Conservation (phyloP, 768 basidiomycete species). For the Ramaria sp. region DNA sequence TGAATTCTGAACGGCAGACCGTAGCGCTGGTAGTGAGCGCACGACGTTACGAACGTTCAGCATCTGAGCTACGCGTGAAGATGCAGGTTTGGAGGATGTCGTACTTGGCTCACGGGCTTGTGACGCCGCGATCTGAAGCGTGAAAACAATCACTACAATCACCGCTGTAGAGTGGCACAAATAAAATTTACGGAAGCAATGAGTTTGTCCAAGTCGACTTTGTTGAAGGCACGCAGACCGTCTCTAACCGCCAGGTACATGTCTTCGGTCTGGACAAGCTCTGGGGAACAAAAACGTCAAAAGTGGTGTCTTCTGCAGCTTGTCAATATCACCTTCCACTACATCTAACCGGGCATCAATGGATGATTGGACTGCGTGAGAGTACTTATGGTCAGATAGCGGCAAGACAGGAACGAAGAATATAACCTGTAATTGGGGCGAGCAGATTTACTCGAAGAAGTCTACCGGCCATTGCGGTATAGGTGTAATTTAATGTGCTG, state of each 20-base stretch:
- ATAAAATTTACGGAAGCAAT: conserved; percentile 46
- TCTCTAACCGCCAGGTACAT: conserved; percentile 56
- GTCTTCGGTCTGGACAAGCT: conserved; percentile 70
- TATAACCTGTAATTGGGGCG: conserved; percentile 64
- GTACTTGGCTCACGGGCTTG: conserved; percentile 41
- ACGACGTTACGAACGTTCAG: conserved; percentile 69
- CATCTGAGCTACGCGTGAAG: conserved; percentile 65
- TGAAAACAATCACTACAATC: not conserved
- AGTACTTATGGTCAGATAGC: not conserved
- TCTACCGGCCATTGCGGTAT: conserved; percentile 82
- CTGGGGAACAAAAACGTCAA: conserved; percentile 24
- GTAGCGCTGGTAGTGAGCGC: conserved; percentile 51
- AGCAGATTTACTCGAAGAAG: conserved; percentile 72
- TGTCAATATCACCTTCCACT: conserved; percentile 51
- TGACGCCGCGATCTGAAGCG: conserved; percentile 49
- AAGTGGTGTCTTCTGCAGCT: not conserved
- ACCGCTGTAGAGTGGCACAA: not conserved
- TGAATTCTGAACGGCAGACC: conserved; percentile 48
- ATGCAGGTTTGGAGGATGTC: conserved; percentile 48
- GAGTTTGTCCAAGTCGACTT: conserved; percentile 83
- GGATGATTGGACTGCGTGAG: conserved; percentile 37
- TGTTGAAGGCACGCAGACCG: conserved; percentile 60
- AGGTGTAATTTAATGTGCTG: conserved; percentile 71
- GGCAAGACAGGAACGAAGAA: not conserved
- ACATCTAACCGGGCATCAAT: conserved; percentile 80